Percentiles rank a stretch among this genome's conserved stretches.
Evolutionary conservation across 805 yeast species (phyloP).

Genomic region (Crinitomyces ghanaensis): DNA sequence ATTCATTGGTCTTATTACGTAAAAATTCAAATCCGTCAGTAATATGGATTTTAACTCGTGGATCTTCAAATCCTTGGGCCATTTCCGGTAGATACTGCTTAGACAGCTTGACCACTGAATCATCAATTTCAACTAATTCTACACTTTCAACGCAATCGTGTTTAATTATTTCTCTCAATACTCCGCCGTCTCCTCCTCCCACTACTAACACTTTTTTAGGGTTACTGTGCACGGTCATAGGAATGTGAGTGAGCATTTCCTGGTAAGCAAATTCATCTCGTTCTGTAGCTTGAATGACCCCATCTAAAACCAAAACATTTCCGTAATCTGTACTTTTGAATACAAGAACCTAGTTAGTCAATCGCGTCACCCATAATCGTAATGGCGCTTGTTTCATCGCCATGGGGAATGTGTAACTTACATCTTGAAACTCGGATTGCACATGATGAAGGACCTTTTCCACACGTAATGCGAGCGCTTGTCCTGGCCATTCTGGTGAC

Average conservation of each 20-base stretch:
- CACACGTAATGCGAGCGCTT: conserved; percentile 86
- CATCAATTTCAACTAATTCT: conserved; percentile 26
- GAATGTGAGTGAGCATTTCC: conserved; percentile 95
- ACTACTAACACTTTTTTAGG: conserved; percentile 89
- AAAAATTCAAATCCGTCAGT: conserved; percentile 98
- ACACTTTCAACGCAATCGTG: conserved; percentile 60
- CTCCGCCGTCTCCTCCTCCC: conserved; percentile 99
- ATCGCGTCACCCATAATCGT: too few relatives aligned
- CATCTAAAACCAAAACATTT: conserved; percentile 87
- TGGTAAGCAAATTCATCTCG: conserved; percentile 94
- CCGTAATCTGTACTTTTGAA: conserved; percentile 92
- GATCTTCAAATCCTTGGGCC: conserved; percentile 75
- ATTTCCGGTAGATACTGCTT: conserved; percentile 80
- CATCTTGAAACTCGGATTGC: conserved; percentile 85
- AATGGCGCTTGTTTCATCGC: neutral
- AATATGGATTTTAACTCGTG: conserved; percentile 80
- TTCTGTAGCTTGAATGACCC: conserved; percentile 92
- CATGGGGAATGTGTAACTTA: conserved; percentile 5
- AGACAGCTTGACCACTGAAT: conserved; percentile 76
- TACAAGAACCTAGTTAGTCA: conserved; percentile 55
- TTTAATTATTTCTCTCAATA: conserved; percentile 85
- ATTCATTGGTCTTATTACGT: conserved; percentile 69
- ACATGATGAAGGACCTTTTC: conserved; percentile 78
- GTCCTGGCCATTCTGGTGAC: conserved; percentile 97
- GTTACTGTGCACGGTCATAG: conserved; percentile 84